Percentiles rank a stretch among this genome's conserved stretches.
Conservation (phyloP, 78 protist species). For the slime mould (Dictyostelium discoideum) region DNA sequence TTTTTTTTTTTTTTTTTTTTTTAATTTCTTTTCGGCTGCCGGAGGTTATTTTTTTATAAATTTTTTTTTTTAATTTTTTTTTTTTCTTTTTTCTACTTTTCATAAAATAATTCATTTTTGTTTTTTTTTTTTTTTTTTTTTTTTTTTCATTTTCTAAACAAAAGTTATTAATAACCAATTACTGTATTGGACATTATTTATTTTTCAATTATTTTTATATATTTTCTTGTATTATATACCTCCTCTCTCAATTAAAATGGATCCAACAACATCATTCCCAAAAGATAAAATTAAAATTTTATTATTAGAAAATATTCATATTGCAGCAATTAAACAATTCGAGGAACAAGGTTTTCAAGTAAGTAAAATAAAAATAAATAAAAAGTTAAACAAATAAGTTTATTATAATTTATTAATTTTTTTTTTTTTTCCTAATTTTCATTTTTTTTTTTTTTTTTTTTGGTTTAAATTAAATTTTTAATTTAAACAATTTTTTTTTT, state of each 20-base stretch:
- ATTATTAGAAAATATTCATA: slow-evolving; percentile 90
- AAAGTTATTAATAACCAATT: background rate
- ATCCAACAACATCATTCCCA: slow-evolving; percentile 51
- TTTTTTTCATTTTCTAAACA: background rate
- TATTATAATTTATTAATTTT: background rate
- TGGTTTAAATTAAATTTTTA: background rate
- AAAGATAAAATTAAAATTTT: slow-evolving; percentile 87
- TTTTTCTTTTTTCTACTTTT: too few species aligned
- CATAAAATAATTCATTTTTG: too few species aligned
- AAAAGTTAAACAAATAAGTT: too few species aligned
- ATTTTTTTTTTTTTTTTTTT: background rate
- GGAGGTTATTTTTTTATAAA: too few species aligned
- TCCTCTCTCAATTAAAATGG: background rate
- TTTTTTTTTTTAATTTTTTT: too few species aligned
- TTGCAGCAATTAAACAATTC: slow-evolving; percentile 81
- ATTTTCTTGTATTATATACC: background rate
- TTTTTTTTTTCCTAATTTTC: background rate
- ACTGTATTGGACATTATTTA: background rate
- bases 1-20: too few species aligned
- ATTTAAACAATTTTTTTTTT: background rate
- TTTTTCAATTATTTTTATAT: too few species aligned
- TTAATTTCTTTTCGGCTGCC: too few species aligned
- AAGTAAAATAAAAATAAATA: background rate
- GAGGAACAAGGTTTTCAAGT: slow-evolving; percentile 83
- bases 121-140: too few species aligned